phyloP scores from a whole-genome alignment of 495 filamentous ascomycete genomes.

The Penicillium parvum region DNA sequence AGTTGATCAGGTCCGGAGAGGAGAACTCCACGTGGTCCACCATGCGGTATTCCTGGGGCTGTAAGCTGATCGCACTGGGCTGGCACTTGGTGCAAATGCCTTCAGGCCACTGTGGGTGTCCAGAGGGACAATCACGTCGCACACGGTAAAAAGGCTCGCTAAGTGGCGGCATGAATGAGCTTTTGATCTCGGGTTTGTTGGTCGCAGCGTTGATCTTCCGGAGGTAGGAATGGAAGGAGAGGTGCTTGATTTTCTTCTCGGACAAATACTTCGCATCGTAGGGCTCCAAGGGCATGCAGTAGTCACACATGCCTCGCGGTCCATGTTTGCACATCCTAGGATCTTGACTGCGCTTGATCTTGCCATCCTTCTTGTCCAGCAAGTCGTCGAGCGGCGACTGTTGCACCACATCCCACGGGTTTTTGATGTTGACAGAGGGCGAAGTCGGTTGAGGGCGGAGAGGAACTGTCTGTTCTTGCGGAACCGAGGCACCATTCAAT shows the following conservation, averaged over 20 bases:
- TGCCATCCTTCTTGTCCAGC: constrained; percentile 87
- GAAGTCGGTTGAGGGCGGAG: constrained; percentile 55
- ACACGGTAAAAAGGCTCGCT: constrained; percentile 93
- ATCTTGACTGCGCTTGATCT: constrained; percentile 75
- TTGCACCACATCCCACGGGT: constrained; percentile 87
- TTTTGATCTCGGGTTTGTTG: constrained; percentile 87
- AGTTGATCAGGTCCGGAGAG: constrained; percentile 73
- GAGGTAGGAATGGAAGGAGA: constrained; percentile 92
- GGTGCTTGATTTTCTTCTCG: constrained; percentile 97
- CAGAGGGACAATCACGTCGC: constrained; percentile 81
- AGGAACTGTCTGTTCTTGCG: constrained; percentile 61
- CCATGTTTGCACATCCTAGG: constrained; percentile 92
- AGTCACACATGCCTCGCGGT: constrained; percentile 97
- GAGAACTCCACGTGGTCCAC: constrained; percentile 98
- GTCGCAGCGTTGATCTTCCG: constrained; percentile 92
- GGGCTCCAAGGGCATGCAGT: constrained; percentile 97
- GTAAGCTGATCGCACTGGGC: constrained; percentile 92
- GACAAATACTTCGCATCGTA: constrained; percentile 81
- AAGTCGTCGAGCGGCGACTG: constrained; percentile 83
- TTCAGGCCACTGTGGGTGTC: constrained; percentile 88
- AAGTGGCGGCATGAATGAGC: constrained; percentile 92
- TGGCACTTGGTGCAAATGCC: constrained; percentile 99
- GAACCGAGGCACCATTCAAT: constrained; percentile 75
- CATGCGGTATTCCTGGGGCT: constrained; percentile 93
- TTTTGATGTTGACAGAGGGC: constrained; percentile 62